These are phyloP conservation scores for Septoria linicola DNA, from an alignment of 2,329 filamentous ascomycete genomes.

Conservation along the genomic window DNA sequence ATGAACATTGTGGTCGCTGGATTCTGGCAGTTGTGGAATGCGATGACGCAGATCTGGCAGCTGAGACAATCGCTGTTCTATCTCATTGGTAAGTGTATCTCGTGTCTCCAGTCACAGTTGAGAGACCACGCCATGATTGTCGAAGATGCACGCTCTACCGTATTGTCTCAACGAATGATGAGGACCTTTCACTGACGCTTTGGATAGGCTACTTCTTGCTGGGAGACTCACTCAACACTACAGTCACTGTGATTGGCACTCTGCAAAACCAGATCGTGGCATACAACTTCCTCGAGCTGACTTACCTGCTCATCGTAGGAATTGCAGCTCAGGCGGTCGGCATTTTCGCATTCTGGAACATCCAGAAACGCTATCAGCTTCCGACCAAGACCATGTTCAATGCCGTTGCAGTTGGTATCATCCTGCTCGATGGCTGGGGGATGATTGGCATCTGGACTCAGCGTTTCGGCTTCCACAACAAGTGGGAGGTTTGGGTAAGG, in stretches of 20 bases:
- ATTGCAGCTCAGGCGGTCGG: slow-evolving; percentile 63
- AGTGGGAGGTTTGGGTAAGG: slow-evolving; percentile 26
- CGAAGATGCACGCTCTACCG: no score
- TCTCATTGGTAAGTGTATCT: slow-evolving; percentile 53
- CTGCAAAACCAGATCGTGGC: slow-evolving; percentile 64
- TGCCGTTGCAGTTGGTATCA: slow-evolving; percentile 59
- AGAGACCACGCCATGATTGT: no score
- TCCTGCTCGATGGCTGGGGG: slow-evolving; percentile 60
- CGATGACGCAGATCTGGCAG: slow-evolving; percentile 60
- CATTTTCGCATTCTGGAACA: slow-evolving; percentile 58
- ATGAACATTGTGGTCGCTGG: slow-evolving; percentile 58
- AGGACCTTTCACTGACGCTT: no score
- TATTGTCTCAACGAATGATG: no score
- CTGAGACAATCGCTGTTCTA: slow-evolving; percentile 66
- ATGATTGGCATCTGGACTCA: slow-evolving; percentile 60
- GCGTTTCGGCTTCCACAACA: slow-evolving; percentile 40
- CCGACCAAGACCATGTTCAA: slow-evolving; percentile 70
- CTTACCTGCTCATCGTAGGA: slow-evolving; percentile 66
- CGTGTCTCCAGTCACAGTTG: no score
- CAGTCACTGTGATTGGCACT: slow-evolving; percentile 65
- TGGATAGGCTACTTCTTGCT: slow-evolving; percentile 65
- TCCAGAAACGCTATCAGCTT: slow-evolving; percentile 60
- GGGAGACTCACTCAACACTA: slow-evolving; percentile 69
- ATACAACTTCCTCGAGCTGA: slow-evolving; percentile 64
- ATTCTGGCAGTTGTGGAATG: slow-evolving; percentile 61